A percentile compares a stretch with the other conserved stretches of the same genome.
phyloP scores from a whole-genome alignment of 1,284 basidiomycete species.

The Microbotryum saponariae region DNA sequence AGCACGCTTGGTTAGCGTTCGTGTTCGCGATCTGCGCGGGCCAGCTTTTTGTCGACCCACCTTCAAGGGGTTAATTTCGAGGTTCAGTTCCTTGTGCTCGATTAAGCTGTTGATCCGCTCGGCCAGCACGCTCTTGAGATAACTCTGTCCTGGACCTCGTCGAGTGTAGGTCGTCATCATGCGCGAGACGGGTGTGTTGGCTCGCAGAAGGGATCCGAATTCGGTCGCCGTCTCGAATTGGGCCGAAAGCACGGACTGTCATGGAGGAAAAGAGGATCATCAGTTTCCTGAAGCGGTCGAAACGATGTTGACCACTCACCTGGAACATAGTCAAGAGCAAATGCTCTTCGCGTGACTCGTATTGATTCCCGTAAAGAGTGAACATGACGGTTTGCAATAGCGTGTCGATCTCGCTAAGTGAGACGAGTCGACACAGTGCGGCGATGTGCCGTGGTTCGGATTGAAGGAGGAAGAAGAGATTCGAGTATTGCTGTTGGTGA shows the following conservation, averaged over 20 bases:
- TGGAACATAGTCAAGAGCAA: slow-evolving; percentile 95
- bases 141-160: slow-evolving; percentile 92
- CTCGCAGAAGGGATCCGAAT: slow-evolving; percentile 90
- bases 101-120: slow-evolving; percentile 97
- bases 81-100: slow-evolving; percentile 94
- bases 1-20: not conserved
- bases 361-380: slow-evolving; percentile 98
- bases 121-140: slow-evolving; percentile 90
- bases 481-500: slow-evolving; percentile 75
- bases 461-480: slow-evolving; percentile 96
- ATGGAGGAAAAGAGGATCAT: slow-evolving; percentile 28
- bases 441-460: slow-evolving; percentile 96
- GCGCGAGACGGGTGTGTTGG: slow-evolving; percentile 95
- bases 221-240: slow-evolving; percentile 98
- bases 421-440: slow-evolving; percentile 91
- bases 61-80: slow-evolving; percentile 98
- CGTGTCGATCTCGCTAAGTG: slow-evolving; percentile 92
- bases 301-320: slow-evolving; percentile 39
- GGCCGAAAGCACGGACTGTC: slow-evolving; percentile 87
- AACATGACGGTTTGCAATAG: slow-evolving; percentile 99
- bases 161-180: slow-evolving; percentile 99
- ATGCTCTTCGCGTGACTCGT: slow-evolving; percentile 97
- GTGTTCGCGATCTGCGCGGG: too few species aligned
- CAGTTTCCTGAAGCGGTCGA: not conserved
- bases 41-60: slow-evolving; percentile 43